A percentile compares a stretch with the other conserved stretches of the same genome.
These are phyloP conservation scores for Suhomyces bolitotheri DNA, from an alignment of 1,139 yeast species.

Conservation along the genomic window DNA sequence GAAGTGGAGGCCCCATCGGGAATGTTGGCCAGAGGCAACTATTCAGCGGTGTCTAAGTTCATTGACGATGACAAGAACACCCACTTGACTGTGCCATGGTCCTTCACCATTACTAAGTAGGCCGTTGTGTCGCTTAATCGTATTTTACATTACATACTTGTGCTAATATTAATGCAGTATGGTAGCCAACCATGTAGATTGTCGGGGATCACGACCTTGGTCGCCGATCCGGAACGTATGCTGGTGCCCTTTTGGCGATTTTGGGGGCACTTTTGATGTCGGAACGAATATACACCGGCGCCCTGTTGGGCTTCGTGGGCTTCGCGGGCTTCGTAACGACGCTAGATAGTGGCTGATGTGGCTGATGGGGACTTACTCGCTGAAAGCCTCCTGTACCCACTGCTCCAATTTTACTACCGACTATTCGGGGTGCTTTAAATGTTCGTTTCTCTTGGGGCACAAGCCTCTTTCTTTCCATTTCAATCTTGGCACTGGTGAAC, in stretches of 20 bases:
- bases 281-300: conserved; percentile 6
- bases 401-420: too few relatives aligned
- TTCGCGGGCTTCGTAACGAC: too few relatives aligned
- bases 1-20: conserved; percentile 95
- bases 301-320: too few relatives aligned
- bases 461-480: conserved; percentile 8
- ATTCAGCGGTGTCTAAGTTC: conserved; percentile 78
- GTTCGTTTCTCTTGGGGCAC: not conserved
- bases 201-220: not conserved
- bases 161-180: not conserved
- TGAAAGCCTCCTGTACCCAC: too few relatives aligned
- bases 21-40: conserved; percentile 81
- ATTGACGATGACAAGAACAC: conserved; percentile 81
- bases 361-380: too few relatives aligned
- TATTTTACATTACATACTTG: not conserved
- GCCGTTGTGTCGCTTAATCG: not conserved
- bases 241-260: conserved; percentile 4
- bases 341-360: not conserved
- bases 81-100: conserved; percentile 83
- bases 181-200: too few relatives aligned
- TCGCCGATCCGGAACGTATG: conserved; percentile 7
- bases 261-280: not conserved
- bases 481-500: conserved; percentile 16
- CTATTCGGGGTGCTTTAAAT: conserved; percentile 11
- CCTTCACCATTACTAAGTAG: conserved; percentile 70